Base-by-base conservation (phyloP, 2,329 filamentous ascomycete genomes). In the Colletotrichum cuscutae region DNA sequence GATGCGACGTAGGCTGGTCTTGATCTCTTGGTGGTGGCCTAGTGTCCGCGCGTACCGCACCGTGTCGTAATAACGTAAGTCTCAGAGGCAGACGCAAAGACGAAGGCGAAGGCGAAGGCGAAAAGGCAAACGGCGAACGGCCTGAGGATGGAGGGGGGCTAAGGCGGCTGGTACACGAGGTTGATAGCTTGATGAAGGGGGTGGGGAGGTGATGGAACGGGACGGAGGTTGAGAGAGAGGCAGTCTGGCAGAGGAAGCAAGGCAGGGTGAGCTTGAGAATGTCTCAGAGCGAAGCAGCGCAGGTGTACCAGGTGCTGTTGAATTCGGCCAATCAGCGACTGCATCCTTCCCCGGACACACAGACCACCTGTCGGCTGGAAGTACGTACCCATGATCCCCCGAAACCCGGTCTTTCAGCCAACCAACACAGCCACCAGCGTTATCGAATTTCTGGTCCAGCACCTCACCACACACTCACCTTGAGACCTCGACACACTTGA, bases 41-140 rank as follows among this genome's bases (percentile, higher is more conserved):
- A 65, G 65, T 60, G 71, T 74, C 73, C 73, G 71, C 73, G 71
- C 57, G 65, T 74, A 69, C 71, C 71, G 71, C 70, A 73, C 61
- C 65, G 65, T 65, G 65, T 69, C 42, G 54, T 60, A 64, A 61
- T 35, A 54, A 64, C 61, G 65, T 56, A 63, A 65, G 59, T 68
- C 49, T 49, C 24, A 35, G 52, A 49, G 28, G 28, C 30, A 49
- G 30, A 8, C 35, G 53, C 52, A 13, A 61, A 60, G n/a, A 19
- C 12, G 12, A 46, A 26, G 42, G 26, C 24, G 57, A 46, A 26
- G 54, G 26, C 24, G 57, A 35, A 42, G 24, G n/a, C 49, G 8
- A 30, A 46, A n/a, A 46, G 26, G 24, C 22, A 24, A 56, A 49
- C 42, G 42, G 42, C 15, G 26, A 57, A 49, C 42, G 42, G 42